Conservation (phyloP, 495 filamentous ascomycete species). For the Aspergillus affinis region DNA sequence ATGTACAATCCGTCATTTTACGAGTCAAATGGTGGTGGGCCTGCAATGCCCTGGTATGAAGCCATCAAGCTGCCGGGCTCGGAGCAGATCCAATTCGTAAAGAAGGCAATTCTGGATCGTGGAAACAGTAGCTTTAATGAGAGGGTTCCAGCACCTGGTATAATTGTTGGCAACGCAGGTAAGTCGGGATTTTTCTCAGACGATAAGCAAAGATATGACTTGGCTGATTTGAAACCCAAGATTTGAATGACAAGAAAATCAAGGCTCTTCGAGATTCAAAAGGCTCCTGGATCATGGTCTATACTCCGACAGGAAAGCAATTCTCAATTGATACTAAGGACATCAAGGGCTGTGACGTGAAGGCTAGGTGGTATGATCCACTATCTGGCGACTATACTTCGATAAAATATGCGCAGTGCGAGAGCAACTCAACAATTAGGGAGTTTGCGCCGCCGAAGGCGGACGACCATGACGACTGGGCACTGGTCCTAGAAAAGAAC, state of each 20-base stretch:
- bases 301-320: constrained; percentile 9
- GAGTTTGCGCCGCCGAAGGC: constrained; percentile 1
- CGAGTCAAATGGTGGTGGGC: constrained; percentile 1
- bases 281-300: constrained; percentile 12
- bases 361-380: constrained; percentile 7
- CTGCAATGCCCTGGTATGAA: not conserved
- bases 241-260: not conserved
- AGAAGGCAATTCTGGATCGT: constrained; percentile 10
- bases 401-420: constrained; percentile 4
- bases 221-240: too few relatives aligned
- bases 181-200: not conserved
- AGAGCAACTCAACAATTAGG: not conserved
- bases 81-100: constrained; percentile 8
- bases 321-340: not conserved
- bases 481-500: constrained; percentile 3
- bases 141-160: constrained; percentile 10
- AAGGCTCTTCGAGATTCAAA: constrained; percentile 2
- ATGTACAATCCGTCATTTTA: constrained; percentile 4
- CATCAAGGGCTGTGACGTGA: not conserved
- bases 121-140: not conserved
- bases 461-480: constrained; percentile 3
- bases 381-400: not conserved
- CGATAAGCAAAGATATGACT: too few relatives aligned
- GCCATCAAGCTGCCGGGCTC: constrained; percentile 8
- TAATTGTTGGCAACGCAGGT: constrained; percentile 11